phyloP scores from a whole-genome alignment of 225 moss, liverwort and hornwort species.

The Anthoceros angustus region DNA sequence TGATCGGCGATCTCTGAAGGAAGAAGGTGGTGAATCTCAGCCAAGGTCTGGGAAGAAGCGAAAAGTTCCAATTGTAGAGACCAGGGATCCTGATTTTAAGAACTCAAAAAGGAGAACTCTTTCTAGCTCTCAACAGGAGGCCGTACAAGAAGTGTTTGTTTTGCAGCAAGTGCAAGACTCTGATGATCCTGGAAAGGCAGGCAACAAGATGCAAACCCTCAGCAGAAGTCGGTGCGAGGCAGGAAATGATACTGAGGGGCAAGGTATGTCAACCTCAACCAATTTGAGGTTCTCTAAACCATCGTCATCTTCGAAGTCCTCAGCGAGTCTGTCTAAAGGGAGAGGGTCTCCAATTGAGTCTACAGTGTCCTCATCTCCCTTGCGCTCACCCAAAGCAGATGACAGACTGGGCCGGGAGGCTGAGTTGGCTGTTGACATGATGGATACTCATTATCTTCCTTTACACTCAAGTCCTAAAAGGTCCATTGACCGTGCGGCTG shows the following conservation, averaged over 20 bases:
- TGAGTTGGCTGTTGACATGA: slow-evolving; percentile 8
- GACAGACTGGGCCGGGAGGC: slow-evolving; percentile 17
- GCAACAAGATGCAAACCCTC: slow-evolving; percentile 1
- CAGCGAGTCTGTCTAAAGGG: slow-evolving; percentile 55
- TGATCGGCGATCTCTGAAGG: slow-evolving; percentile 17
- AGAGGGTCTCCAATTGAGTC: slow-evolving; percentile 70
- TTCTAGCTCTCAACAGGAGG: slow-evolving; percentile 7
- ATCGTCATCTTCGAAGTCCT: slow-evolving; percentile 53
- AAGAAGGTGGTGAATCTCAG: slow-evolving; percentile 49
- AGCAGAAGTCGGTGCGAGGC: slow-evolving; percentile 11
- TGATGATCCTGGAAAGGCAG: background rate
- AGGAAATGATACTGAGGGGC: slow-evolving; percentile 21
- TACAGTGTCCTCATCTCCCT: slow-evolving; percentile 84
- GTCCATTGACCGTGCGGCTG: slow-evolving; percentile 18
- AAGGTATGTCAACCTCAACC: slow-evolving; percentile 26
- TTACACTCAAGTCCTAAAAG: slow-evolving; percentile 23
- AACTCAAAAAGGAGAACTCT: slow-evolving; percentile 15
- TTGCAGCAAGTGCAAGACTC: background rate
- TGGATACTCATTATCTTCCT: slow-evolving; percentile 9
- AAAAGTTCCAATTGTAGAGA: slow-evolving; percentile 24
- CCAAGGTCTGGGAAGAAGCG: slow-evolving; percentile 38
- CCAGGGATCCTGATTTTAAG: slow-evolving; percentile 2
- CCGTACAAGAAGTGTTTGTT: background rate
- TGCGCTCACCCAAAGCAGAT: slow-evolving; percentile 52
- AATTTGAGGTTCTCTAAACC: slow-evolving; percentile 59